Conservation (phyloP, 768 basidiomycete genomes). For the Podaxis sp. region DNA sequence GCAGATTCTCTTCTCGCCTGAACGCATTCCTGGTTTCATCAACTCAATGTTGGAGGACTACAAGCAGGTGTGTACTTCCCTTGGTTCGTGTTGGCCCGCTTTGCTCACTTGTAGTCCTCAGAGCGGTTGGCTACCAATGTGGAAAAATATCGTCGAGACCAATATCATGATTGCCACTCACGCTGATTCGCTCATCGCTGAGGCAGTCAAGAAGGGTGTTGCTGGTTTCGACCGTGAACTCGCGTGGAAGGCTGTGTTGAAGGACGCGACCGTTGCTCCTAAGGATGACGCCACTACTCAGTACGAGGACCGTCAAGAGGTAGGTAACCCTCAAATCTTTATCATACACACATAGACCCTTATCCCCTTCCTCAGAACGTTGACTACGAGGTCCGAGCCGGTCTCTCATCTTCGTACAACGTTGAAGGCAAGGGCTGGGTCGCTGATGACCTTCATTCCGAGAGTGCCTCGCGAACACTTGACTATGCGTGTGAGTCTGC, state of each 20-base stretch:
- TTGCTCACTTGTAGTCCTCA: conserved; percentile 14
- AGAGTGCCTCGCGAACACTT: conserved; percentile 74
- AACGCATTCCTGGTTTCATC: conserved; percentile 74
- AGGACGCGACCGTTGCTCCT: conserved; percentile 68
- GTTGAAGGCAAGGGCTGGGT: conserved; percentile 63
- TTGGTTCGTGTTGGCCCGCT: background rate
- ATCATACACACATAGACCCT: background rate
- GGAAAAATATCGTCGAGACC: conserved; percentile 87
- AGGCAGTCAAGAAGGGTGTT: conserved; percentile 67
- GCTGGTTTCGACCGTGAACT: conserved; percentile 58
- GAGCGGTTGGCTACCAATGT: conserved; percentile 88
- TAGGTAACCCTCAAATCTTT: conserved; percentile 18
- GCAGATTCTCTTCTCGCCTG: conserved; percentile 74
- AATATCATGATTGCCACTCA: conserved; percentile 87
- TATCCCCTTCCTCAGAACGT: conserved; percentile 46
- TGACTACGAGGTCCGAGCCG: conserved; percentile 80
- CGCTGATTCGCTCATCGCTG: conserved; percentile 74
- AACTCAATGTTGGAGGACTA: conserved; percentile 81
- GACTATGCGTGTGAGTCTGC: conserved; percentile 67
- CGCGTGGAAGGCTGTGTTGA: conserved; percentile 74
- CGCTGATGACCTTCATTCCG: conserved; percentile 74
- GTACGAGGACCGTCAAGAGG: conserved; percentile 75
- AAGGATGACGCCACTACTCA: conserved; percentile 50
- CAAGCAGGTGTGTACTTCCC: conserved; percentile 43
- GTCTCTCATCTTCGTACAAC: conserved; percentile 66